Percentiles rank a stretch among this genome's conserved stretches.
Conservation (phyloP, 2,329 filamentous ascomycete genomes). For the Penicillium oxalicum region DNA sequence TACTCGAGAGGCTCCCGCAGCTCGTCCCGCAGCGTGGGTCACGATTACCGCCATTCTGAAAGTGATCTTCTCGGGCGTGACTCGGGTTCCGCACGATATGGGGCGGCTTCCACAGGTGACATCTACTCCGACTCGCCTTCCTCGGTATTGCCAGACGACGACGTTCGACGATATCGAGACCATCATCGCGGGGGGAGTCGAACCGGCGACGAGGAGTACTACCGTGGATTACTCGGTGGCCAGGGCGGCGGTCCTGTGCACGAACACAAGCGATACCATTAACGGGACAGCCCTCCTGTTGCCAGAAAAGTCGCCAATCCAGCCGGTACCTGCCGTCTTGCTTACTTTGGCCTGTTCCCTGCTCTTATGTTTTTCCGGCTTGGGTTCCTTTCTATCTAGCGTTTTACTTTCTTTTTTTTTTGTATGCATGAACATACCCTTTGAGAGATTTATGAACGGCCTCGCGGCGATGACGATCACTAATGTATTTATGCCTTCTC, state of each 20-base stretch:
- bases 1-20: slow-evolving; percentile 24
- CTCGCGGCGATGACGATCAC: slow-evolving; percentile 8
- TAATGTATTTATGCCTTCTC: slow-evolving; percentile 1
- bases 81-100: slow-evolving; percentile 16
- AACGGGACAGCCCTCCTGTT: background rate
- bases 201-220: slow-evolving; percentile 36
- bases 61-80: slow-evolving; percentile 27
- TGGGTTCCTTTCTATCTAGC: slow-evolving; percentile 2
- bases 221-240: slow-evolving; percentile 29
- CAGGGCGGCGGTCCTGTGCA: slow-evolving; percentile 25
- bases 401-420: slow-evolving; percentile 6
- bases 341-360: background rate
- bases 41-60: slow-evolving; percentile 34
- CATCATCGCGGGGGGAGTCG: slow-evolving; percentile 23
- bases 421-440: slow-evolving; percentile 17
- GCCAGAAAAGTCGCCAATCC: no score
- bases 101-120: slow-evolving; percentile 18
- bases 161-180: slow-evolving; percentile 25
- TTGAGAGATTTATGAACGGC: slow-evolving; percentile 3
- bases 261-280: slow-evolving; percentile 28
- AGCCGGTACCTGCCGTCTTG: background rate
- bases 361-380: background rate
- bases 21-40: slow-evolving; percentile 26
- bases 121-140: slow-evolving; percentile 23
- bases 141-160: slow-evolving; percentile 20